Evolutionary conservation across 1,284 basidiomycete species (phyloP).

Genomic region (Ustilago nuda): DNA sequence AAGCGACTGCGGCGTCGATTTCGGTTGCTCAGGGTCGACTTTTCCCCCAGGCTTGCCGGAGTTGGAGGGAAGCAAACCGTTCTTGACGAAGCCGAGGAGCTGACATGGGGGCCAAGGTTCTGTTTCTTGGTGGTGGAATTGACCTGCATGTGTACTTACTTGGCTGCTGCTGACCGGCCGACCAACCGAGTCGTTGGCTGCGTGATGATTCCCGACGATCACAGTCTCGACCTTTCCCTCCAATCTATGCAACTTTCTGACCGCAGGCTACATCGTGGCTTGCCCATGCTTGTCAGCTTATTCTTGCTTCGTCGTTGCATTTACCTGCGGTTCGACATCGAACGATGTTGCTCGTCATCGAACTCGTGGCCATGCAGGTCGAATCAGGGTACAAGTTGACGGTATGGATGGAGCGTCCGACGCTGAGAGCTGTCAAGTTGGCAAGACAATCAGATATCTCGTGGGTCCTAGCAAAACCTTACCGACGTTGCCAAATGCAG

Average conservation of each 20-base stretch:
- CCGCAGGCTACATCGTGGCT: slow-evolving; percentile 2
- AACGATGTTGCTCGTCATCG: background rate
- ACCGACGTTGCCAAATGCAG: slow-evolving; percentile 1
- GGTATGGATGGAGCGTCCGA: background rate
- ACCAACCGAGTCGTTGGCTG: slow-evolving; percentile 1
- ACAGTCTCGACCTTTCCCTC: background rate
- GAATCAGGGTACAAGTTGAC: background rate
- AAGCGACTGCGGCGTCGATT: slow-evolving; percentile 1
- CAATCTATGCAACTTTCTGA: background rate
- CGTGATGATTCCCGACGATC: background rate
- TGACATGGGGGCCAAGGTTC: background rate
- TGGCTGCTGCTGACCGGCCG: background rate
- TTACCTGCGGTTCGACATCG: background rate
- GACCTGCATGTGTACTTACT: too few relatives aligned
- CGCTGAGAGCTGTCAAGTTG: background rate
- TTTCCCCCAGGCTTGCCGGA: background rate
- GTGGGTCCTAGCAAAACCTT: background rate
- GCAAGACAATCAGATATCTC: background rate
- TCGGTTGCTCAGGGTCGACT: background rate
- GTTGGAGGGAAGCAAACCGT: too few relatives aligned
- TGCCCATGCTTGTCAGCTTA: slow-evolving; percentile 2
- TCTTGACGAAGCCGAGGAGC: too few relatives aligned
- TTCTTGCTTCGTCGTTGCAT: background rate
- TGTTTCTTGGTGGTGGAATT: background rate
- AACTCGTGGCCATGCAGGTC: background rate